These are phyloP conservation scores for Ambrosiella cleistominuta DNA, from an alignment of 2,329 filamentous ascomycete species.

Conservation along the genomic window DNA sequence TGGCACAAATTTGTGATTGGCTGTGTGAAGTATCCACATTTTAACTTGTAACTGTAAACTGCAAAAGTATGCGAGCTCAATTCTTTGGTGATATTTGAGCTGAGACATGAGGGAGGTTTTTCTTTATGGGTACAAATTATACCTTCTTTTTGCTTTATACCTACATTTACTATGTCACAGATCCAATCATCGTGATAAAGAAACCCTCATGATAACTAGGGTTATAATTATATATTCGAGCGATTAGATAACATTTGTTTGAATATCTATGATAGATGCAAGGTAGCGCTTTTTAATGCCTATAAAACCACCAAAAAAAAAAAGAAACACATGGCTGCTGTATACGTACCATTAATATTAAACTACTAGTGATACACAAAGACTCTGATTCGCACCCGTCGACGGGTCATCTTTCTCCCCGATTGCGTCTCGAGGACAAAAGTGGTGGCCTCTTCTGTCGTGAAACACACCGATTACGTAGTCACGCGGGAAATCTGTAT, in stretches of 20 bases:
- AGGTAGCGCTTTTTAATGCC: no score
- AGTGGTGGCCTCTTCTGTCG: neutral
- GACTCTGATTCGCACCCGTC: no score
- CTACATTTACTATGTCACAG: neutral
- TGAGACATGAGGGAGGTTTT: neutral
- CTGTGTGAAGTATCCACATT: neutral
- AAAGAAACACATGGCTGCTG: no score
- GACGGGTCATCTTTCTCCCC: neutral
- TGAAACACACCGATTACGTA: neutral
- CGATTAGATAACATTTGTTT: no score
- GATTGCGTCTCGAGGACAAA: neutral
- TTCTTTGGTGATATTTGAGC: neutral
- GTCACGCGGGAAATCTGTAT: neutral
- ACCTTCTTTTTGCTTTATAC: neutral
- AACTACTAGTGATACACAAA: no score
- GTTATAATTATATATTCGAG: no score
- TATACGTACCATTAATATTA: no score
- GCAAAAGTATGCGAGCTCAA: neutral
- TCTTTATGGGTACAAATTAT: neutral
- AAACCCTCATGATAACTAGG: no score
- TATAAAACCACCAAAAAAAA: no score
- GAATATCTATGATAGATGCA: no score
- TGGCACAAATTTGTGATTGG: neutral
- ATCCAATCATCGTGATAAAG: neutral
- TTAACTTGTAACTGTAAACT: neutral